phyloP scores from a whole-genome alignment of 805 yeast species.

The Cyberlindnera suaveolens region DNA sequence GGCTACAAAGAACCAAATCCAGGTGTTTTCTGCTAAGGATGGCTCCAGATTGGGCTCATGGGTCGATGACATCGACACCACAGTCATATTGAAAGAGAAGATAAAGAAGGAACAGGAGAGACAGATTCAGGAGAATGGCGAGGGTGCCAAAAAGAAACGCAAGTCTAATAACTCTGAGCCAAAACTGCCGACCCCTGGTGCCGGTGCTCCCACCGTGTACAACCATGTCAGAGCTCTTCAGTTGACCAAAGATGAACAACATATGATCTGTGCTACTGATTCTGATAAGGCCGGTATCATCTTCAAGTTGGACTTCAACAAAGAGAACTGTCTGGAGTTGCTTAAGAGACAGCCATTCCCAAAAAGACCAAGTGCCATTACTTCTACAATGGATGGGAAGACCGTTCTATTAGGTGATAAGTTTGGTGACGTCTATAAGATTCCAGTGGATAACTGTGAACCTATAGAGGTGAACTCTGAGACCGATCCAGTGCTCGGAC shows the following conservation, averaged over 20 bases:
- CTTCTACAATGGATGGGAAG: constrained; percentile 53
- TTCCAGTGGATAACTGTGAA: constrained; percentile 36
- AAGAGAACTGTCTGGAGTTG: constrained; percentile 36
- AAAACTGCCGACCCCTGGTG: constrained; percentile 56
- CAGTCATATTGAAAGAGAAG: constrained; percentile 39
- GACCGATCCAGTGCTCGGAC: constrained; percentile 78
- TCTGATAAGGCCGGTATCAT: constrained; percentile 76
- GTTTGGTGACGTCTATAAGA: constrained; percentile 87
- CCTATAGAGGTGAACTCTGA: constrained; percentile 34
- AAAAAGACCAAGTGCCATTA: constrained; percentile 87
- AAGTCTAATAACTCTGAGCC: constrained; percentile 34
- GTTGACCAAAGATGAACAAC: constrained; percentile 45
- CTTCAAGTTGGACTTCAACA: constrained; percentile 32
- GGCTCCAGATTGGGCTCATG: constrained; percentile 50
- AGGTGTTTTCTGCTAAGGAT: constrained; percentile 37
- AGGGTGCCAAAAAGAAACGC: constrained; percentile 32
- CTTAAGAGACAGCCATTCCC: constrained; percentile 74
- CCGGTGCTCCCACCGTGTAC: constrained; percentile 62
- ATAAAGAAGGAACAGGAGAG: constrained; percentile 34
- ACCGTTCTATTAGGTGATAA: constrained; percentile 81
- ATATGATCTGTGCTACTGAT: constrained; percentile 67
- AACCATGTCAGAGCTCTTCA: constrained; percentile 62
- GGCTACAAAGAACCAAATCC: constrained; percentile 53
- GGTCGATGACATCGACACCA: constrained; percentile 52
- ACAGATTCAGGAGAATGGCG: constrained; percentile 21